Percentiles rank a stretch among this genome's conserved stretches.
phyloP scores from a whole-genome alignment of 495 filamentous ascomycete genomes.

The Jackrogersella minutella region DNA sequence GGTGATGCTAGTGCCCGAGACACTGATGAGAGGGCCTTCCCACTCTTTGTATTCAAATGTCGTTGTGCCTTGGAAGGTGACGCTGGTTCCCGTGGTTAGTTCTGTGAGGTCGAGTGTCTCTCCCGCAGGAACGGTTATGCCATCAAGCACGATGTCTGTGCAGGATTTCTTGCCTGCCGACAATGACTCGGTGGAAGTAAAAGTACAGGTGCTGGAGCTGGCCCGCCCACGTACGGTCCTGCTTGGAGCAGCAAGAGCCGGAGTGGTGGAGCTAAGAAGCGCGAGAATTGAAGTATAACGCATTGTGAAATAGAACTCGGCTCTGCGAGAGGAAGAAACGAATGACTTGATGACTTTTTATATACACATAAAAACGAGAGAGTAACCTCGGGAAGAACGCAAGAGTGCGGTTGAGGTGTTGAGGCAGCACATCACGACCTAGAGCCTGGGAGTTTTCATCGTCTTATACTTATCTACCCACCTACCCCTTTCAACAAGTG shows the following conservation, averaged over 20 bases:
- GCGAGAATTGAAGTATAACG: background rate
- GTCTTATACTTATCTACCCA: slow-evolving; percentile 6
- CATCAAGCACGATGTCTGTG: slow-evolving; percentile 12
- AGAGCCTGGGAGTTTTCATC: background rate
- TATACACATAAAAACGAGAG: slow-evolving; percentile 3
- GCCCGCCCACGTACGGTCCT: slow-evolving; percentile 3
- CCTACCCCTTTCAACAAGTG: slow-evolving; percentile 11
- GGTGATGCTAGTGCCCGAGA: slow-evolving; percentile 57
- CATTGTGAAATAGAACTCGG: slow-evolving; percentile 5
- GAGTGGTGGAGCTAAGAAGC: slow-evolving; percentile 1
- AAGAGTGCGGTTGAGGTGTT: background rate
- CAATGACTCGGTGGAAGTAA: slow-evolving; percentile 1
- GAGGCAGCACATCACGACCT: background rate
- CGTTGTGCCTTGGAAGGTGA: slow-evolving; percentile 61
- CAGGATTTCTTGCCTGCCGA: slow-evolving; percentile 11
- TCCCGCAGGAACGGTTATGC: slow-evolving; percentile 19
- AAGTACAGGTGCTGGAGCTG: slow-evolving; percentile 10
- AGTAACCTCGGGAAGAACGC: background rate
- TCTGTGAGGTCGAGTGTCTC: slow-evolving; percentile 18
- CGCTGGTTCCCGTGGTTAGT: slow-evolving; percentile 23
- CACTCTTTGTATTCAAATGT: slow-evolving; percentile 61
- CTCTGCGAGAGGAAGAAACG: slow-evolving; percentile 6
- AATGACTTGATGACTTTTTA: background rate
- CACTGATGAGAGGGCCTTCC: slow-evolving; percentile 58
- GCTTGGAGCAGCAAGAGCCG: slow-evolving; percentile 19